A percentile compares a stretch with the other conserved stretches of the same genome.
phyloP scores from a whole-genome alignment of 805 yeast genomes.

The Metschnikowia gruessii region DNA sequence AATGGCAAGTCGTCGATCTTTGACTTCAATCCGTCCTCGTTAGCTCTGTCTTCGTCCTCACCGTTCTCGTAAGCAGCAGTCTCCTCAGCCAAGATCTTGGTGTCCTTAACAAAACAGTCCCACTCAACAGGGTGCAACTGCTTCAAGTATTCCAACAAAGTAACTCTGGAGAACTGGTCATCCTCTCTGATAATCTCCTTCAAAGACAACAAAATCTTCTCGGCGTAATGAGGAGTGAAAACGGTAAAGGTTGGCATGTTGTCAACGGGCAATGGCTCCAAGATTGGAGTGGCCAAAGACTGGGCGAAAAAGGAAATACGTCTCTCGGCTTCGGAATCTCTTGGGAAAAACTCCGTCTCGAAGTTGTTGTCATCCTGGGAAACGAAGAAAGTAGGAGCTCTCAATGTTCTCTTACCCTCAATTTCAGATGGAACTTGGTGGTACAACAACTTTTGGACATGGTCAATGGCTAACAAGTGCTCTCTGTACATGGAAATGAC shows the following conservation, averaged over 20 bases:
- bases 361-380: constrained; percentile 95
- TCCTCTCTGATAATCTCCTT: constrained; percentile 78
- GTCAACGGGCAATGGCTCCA: constrained; percentile 98
- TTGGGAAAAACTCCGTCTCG: constrained; percentile 96
- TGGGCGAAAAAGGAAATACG: constrained; percentile 99
- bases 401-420: constrained; percentile 96
- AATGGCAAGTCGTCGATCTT: constrained; percentile 63
- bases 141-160: constrained; percentile 54
- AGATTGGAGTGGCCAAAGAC: constrained; percentile 96
- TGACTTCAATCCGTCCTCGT: constrained; percentile 67
- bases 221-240: constrained; percentile 82
- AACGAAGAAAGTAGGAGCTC: constrained; percentile 98
- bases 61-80: constrained; percentile 75
- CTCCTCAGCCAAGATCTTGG: constrained; percentile 53
- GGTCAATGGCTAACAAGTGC: constrained; percentile 96
- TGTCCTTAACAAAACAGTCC: constrained; percentile 56
- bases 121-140: constrained; percentile 56
- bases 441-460: constrained; percentile 93
- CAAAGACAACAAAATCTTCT: constrained; percentile 71
- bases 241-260: constrained; percentile 99
- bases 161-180: constrained; percentile 56
- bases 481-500: constrained; percentile 99
- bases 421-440: constrained; percentile 98
- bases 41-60: constrained; percentile 39
- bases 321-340: constrained; percentile 97